A percentile compares a stretch with the other conserved stretches of the same genome.
phyloP scores from a whole-genome alignment of 371 early-diverging fungal species.

The Rhizopus arrhizus region DNA sequence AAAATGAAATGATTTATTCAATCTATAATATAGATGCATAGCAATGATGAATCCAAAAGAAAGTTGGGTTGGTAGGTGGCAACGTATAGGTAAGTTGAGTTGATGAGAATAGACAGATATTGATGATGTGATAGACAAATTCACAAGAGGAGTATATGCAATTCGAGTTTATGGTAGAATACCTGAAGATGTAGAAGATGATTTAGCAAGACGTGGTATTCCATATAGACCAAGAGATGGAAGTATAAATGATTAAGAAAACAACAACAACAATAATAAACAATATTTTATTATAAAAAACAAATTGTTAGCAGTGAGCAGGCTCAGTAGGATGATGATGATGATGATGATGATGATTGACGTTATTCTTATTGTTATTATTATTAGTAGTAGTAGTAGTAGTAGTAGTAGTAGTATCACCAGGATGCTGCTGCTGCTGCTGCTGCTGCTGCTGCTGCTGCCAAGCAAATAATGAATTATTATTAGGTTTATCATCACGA shows the following conservation, averaged over 20 bases:
- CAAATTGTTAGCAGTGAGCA: slow-evolving; percentile 4
- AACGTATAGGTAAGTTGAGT: slow-evolving; percentile 66
- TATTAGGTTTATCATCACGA: slow-evolving; percentile 18
- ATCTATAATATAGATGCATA: slow-evolving; percentile 55
- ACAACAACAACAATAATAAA: neutral
- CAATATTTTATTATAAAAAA: neutral
- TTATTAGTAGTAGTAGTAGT: neutral
- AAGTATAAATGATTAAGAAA: slow-evolving; percentile 64
- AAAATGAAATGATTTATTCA: neutral
- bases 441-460: slow-evolving; percentile 2
- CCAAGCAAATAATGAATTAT: slow-evolving; percentile 23
- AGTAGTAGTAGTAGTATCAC: slow-evolving; percentile 3
- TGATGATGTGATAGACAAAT: slow-evolving; percentile 61
- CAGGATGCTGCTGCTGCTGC: neutral
- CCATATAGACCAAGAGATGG: slow-evolving; percentile 88
- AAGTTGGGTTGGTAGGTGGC: slow-evolving; percentile 91
- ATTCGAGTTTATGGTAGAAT: slow-evolving; percentile 87
- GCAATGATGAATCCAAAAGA: slow-evolving; percentile 80
- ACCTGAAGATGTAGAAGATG: slow-evolving; percentile 86
- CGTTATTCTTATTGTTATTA: neutral
- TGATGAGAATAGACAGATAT: neutral
- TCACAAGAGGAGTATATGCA: slow-evolving; percentile 87
- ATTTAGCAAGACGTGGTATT: slow-evolving; percentile 75
- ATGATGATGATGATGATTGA: slow-evolving; percentile 4
- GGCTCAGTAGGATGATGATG: neutral